Evolutionary conservation across 2,329 filamentous ascomycete genomes (phyloP).

Genomic region (Exophiala lecanii-corni): DNA sequence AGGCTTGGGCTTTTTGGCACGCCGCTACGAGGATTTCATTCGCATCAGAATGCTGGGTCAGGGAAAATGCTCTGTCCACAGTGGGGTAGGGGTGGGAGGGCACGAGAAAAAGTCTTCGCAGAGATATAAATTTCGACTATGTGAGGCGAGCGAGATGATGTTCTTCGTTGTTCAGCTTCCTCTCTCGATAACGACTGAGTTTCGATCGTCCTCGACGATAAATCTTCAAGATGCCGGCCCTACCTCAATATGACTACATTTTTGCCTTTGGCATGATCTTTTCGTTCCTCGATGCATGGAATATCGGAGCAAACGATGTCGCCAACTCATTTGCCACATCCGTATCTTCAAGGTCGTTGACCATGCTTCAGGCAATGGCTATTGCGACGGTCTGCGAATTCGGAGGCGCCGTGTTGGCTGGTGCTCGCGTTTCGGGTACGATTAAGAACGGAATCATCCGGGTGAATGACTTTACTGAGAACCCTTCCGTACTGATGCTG

Average conservation of each 20-base stretch:
- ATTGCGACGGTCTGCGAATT: constrained; percentile 63
- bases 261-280: constrained; percentile 71
- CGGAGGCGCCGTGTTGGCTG: constrained; percentile 60
- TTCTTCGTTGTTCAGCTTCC: too few relatives aligned
- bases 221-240: constrained; percentile 31
- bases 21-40: not conserved
- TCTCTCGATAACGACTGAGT: not conserved
- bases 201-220: not conserved
- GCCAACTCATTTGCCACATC: constrained; percentile 77
- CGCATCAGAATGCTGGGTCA: not conserved
- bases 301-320: constrained; percentile 78
- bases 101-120: too few relatives aligned
- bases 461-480: constrained; percentile 49
- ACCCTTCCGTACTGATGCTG: constrained; percentile 62
- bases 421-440: constrained; percentile 64
- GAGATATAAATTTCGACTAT: too few relatives aligned
- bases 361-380: constrained; percentile 64
- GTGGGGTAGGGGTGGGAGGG: not conserved
- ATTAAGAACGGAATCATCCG: constrained; percentile 75
- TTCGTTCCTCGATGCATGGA: constrained; percentile 69
- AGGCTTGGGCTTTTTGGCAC: constrained; percentile 1
- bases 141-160: too few relatives aligned
- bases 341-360: constrained; percentile 71
- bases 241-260: constrained; percentile 62
- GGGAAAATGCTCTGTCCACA: not conserved